A percentile compares a stretch with the other conserved stretches of the same genome.
phyloP scores from a whole-genome alignment of 2,329 filamentous ascomycete genomes.

The Byssoonygena ceratinophila region DNA sequence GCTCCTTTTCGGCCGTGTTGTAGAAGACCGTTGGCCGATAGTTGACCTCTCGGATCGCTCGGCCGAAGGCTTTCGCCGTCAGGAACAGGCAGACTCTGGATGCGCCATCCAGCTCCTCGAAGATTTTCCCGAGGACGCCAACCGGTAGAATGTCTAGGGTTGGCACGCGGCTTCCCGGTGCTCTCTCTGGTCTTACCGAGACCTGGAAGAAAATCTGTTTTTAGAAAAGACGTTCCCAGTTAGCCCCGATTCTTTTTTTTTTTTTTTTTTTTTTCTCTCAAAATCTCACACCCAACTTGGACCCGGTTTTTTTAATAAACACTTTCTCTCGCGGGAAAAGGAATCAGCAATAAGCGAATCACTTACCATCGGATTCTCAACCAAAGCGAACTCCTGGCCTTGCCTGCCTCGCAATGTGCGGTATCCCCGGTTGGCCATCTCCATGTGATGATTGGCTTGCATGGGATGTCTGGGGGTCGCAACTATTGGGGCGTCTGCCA shows the following conservation, averaged over 20 bases:
- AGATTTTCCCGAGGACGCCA: constrained; percentile 11
- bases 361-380: constrained; percentile 7
- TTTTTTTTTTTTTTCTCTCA: neutral
- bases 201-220: constrained; percentile 3
- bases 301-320: too few species aligned
- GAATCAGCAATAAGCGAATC: too few species aligned
- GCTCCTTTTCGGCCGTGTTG: constrained; percentile 5
- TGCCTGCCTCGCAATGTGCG: neutral
- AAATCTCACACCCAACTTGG: neutral
- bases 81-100: constrained; percentile 13
- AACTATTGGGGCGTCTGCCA: neutral
- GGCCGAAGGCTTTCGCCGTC: constrained; percentile 12
- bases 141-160: constrained; percentile 3
- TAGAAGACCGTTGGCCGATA: constrained; percentile 7
- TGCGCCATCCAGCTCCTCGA: constrained; percentile 10
- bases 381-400: neutral
- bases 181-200: neutral
- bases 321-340: too few species aligned
- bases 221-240: neutral
- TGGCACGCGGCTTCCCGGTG: neutral
- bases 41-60: constrained; percentile 1
- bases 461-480: neutral
- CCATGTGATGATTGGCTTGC: neutral
- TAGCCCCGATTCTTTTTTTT: neutral
- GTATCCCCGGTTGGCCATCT: neutral